Conservation (phyloP, 192 early-diverging fungal species). For the Coemansia biformis region DNA sequence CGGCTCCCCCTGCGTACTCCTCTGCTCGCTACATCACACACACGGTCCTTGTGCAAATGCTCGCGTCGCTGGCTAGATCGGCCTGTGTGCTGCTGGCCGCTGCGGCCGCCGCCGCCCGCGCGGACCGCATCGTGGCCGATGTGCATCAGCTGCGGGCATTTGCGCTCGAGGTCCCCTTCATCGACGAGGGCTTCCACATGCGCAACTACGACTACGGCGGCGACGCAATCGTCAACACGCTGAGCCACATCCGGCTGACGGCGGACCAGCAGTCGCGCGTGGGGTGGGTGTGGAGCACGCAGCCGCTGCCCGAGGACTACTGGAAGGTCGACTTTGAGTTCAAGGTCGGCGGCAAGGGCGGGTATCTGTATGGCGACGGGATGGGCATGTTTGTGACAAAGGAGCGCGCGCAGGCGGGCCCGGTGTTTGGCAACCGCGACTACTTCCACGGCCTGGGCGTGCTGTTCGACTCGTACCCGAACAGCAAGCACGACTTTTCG, state of each 20-base stretch:
- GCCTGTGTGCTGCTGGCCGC: slow-evolving; percentile 22
- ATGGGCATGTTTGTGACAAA: slow-evolving; percentile 93
- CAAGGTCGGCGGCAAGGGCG: slow-evolving; percentile 69
- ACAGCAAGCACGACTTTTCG: slow-evolving; percentile 59
- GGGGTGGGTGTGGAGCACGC: slow-evolving; percentile 74
- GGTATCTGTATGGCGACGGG: slow-evolving; percentile 86
- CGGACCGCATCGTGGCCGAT: slow-evolving; percentile 30
- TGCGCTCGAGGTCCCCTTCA: slow-evolving; percentile 37
- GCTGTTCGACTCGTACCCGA: slow-evolving; percentile 96
- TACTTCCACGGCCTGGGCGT: slow-evolving; percentile 88
- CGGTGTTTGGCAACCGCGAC: slow-evolving; percentile 86
- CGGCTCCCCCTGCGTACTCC: background rate
- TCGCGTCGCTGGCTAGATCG: slow-evolving; percentile 30
- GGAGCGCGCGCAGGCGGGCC: slow-evolving; percentile 62
- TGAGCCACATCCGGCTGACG: slow-evolving; percentile 81
- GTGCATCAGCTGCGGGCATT: slow-evolving; percentile 31
- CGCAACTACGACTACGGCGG: slow-evolving; percentile 96
- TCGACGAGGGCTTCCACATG: slow-evolving; percentile 70
- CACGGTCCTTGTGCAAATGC: slow-evolving; percentile 15
- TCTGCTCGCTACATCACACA: no score
- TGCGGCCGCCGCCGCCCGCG: slow-evolving; percentile 1
- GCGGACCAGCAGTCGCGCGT: slow-evolving; percentile 69
- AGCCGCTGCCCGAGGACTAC: slow-evolving; percentile 32
- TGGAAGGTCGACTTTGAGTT: slow-evolving; percentile 90
- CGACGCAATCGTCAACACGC: slow-evolving; percentile 83